Evolutionary conservation across 495 filamentous ascomycete genomes (phyloP), one percentile per base, ranked within the genome.

Genomic region (Podospora bellae-mahoneyi): DNA sequence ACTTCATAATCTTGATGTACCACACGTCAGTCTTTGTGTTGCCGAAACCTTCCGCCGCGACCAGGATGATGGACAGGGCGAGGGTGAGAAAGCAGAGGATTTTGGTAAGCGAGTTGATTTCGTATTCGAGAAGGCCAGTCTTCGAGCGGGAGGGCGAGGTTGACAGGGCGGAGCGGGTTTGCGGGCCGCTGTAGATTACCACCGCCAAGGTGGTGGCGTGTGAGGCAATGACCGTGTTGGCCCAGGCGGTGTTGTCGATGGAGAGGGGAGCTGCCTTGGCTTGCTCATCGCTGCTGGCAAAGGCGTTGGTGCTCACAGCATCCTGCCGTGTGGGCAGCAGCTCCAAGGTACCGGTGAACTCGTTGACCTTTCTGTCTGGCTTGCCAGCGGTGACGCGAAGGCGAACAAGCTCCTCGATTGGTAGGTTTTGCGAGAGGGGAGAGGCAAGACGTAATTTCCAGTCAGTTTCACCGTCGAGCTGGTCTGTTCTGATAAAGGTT

Each of bases 171-270:
- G 95, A 93, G 60, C 96, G 89, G 2, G 96, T 99, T 78, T 99
- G 92, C 2, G 92, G 89, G 2, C 96, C 96, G 5, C 95, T 98
- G 76, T 98, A 99, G 28, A 98, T 84, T 60, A 99, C 90, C 1
- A 91, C 92, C 4, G 94, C 94, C 23, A 94, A 84, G 0, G 93
- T 94, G 5, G 88, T 90, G 1, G 90, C 93, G 75, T 94, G 95
- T 3, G 92, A 96, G 2, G 96, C 96, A 64, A 99, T 89, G 34
- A 99, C 91, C 3, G 96, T 99, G 73, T 98, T 99, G 18, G 94
- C 93, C 96, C 96, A 99, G 3, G 96, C 94, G 13, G 96, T 99
- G 74, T 98, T 97, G 79, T 99, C 96, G 68, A 98, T 97, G 3
- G 87, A 91, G 55, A 99, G 82, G 1, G 94, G 88, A 2, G 90